Evolutionary conservation across 2,329 filamentous ascomycete genomes (phyloP), one percentile per base, ranked within the genome.

Genomic region (Trichoderma atroviride): DNA sequence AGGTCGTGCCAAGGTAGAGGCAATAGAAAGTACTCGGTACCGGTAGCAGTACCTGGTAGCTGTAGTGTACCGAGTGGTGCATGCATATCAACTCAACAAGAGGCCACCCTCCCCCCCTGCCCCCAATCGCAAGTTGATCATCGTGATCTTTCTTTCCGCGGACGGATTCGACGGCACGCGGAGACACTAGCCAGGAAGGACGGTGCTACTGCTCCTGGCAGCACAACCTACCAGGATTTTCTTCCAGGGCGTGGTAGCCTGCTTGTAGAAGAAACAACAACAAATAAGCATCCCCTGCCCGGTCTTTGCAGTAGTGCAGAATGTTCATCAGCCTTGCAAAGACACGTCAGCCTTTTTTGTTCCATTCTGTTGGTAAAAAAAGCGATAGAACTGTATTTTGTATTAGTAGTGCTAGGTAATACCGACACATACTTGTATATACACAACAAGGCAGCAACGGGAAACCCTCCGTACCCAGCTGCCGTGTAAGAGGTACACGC

Each of bases 341-440:
- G 55, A 66, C 63, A 66, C 63, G 63, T 66, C 63, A 66, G 63
- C 63, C 63, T 50, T 58, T 27, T 40, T 43, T n/a, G 33, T 43
- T 43, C 33, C 52, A 22, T 35, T 65, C 24, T 52, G 40, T 40
- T 27, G 19, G 43, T 56, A 13, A 50, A n/a, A n/a, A 19, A 43
- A 43, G 40, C 40, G 40, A 43, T 43, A 43, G 19, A 19, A 43
- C 7, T 43, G 40, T 3, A n/a, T 9, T 43, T 43, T 43, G 40
- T n/a, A n/a, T 43, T 43, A 9, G 16, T n/a, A n/a, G n/a, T n/a
- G 22, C 9, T n/a, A n/a, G n/a, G n/a, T n/a, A 13, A n/a, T 31
- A 55, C 47, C 16, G 37, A 47, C 19, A 19, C 63, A 50, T 27
- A 27, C 27, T 27, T 27, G 27, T 16, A n/a, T n/a, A n/a, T n/a